Conservation (phyloP, 805 yeast genomes). For the Monosporozyma solicola region DNA sequence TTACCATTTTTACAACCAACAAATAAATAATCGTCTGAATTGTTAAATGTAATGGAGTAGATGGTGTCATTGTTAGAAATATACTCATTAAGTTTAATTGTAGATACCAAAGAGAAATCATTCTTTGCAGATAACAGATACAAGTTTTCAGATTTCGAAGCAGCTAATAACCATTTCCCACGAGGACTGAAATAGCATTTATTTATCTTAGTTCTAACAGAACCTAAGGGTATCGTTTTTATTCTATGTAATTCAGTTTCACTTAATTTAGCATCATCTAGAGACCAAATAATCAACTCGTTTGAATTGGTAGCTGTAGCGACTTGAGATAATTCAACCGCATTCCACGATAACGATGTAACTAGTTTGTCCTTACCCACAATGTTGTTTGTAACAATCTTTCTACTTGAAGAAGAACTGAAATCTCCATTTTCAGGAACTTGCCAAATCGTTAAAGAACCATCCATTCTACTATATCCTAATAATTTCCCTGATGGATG, state of each 20-base stretch:
- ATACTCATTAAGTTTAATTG: constrained; percentile 2
- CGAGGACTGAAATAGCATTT: constrained; percentile 35
- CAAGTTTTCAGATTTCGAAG: constrained; percentile 30
- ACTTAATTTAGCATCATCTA: constrained; percentile 9
- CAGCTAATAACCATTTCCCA: constrained; percentile 39
- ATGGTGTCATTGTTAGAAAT: constrained; percentile 19
- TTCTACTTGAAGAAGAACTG: constrained; percentile 5
- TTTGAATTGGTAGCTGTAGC: constrained; percentile 19
- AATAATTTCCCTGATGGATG: constrained; percentile 21
- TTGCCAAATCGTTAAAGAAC: constrained; percentile 24
- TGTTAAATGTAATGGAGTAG: constrained; percentile 27
- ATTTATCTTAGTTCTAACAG: constrained; percentile 11
- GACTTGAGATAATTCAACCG: constrained; percentile 13
- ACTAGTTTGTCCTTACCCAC: constrained; percentile 15
- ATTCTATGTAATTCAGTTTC: constrained; percentile 10
- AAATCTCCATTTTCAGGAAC: neutral
- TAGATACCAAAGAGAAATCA: constrained; percentile 23
- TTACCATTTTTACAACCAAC: constrained; percentile 44
- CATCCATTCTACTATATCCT: constrained; percentile 27
- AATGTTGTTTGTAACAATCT: constrained; percentile 11
- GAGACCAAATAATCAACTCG: constrained; percentile 18
- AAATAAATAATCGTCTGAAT: constrained; percentile 32
- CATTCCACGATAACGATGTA: constrained; percentile 22
- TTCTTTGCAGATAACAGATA: constrained; percentile 2
- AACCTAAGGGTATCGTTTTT: constrained; percentile 9